Evolutionary conservation across 306 rosid species (phyloP).

Genomic region (Pyrus pyrifolia): DNA sequence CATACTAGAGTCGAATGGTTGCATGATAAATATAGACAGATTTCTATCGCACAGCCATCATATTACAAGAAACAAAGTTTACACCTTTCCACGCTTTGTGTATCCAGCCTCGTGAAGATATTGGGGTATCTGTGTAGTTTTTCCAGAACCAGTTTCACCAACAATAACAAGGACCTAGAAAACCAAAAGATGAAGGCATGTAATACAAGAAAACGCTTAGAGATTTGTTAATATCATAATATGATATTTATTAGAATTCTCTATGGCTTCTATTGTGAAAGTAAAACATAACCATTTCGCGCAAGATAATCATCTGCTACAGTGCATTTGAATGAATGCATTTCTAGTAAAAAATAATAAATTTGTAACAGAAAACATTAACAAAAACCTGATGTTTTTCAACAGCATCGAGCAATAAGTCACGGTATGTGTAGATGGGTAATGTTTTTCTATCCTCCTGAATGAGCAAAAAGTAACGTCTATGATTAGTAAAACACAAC

Average conservation of each 20-base stretch:
- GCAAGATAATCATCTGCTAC: background rate
- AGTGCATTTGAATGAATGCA: background rate
- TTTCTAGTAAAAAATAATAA: background rate
- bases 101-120: constrained; percentile 97
- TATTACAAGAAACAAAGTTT: background rate
- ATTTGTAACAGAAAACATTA: background rate
- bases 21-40: background rate
- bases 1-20: background rate
- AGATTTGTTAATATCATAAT: background rate
- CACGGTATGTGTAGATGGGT: constrained; percentile 74
- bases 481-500: constrained; percentile 7
- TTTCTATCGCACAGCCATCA: constrained; percentile 3
- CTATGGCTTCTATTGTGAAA: background rate
- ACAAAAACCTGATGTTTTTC: constrained; percentile 64
- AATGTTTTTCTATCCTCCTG: constrained; percentile 78
- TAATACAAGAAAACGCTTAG: background rate
- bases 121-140: constrained; percentile 95
- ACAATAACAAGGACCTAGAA: constrained; percentile 87
- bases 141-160: constrained; percentile 99
- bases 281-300: background rate
- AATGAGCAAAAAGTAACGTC: constrained; percentile 5
- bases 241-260: background rate
- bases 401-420: constrained; percentile 71
- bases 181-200: background rate
- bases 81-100: constrained; percentile 85